These are phyloP conservation scores for Azolla pinnata DNA, from an alignment of 75 land plant genomes.

Conservation along the genomic window DNA sequence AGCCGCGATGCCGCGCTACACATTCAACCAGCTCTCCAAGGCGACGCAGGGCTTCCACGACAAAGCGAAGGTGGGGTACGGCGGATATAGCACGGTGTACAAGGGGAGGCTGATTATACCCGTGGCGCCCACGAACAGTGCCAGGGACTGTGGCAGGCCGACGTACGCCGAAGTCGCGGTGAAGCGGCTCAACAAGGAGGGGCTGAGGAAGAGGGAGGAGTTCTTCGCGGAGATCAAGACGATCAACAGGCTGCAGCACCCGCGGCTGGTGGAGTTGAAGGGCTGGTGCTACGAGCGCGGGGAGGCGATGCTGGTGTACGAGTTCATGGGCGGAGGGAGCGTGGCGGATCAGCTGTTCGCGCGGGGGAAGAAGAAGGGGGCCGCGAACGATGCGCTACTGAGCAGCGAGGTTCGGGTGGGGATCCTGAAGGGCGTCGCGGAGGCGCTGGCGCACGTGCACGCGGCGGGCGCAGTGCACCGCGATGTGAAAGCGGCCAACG, in stretches of 20 bases:
- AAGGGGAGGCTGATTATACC: neutral
- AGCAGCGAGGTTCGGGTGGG: neutral
- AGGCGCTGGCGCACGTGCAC: constrained; percentile 29
- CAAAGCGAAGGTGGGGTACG: neutral
- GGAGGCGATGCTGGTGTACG: constrained; percentile 32
- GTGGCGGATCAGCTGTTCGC: constrained; percentile 28
- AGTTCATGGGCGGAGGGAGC: constrained; percentile 33
- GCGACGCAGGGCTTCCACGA: neutral
- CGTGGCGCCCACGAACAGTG: too few relatives aligned
- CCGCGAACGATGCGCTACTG: neutral
- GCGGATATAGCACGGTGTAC: neutral
- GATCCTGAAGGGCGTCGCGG: constrained; percentile 15
- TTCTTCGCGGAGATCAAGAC: neutral
- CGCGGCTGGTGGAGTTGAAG: constrained; percentile 27
- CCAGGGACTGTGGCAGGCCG: too few relatives aligned
- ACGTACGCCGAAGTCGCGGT: neutral
- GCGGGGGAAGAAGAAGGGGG: neutral
- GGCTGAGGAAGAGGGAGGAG: neutral
- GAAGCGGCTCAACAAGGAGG: constrained; percentile 1
- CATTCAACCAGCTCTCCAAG: too few relatives aligned
- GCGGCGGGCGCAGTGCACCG: constrained; percentile 33
- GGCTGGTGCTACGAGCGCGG: constrained; percentile 48
- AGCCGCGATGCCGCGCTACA: too few relatives aligned
- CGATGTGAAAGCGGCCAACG: constrained; percentile 66
- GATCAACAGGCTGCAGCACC: constrained; percentile 11